These are phyloP conservation scores for Zelopaecilomyces penicillatus DNA, from an alignment of 2,329 filamentous ascomycete genomes.

Conservation along the genomic window DNA sequence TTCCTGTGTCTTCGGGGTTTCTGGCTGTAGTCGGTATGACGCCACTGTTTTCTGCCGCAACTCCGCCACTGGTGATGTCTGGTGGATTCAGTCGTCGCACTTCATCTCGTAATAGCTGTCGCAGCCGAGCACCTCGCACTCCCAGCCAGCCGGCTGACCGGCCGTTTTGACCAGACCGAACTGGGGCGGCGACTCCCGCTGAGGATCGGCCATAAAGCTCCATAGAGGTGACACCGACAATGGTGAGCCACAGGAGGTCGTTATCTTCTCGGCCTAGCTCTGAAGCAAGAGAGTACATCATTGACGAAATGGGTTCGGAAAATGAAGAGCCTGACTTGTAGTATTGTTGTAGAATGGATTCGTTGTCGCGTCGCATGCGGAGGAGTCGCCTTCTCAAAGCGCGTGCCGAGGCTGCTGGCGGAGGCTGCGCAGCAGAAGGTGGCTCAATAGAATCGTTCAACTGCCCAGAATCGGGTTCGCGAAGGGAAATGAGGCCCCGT, in stretches of 20 bases:
- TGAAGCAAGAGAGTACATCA: constrained; percentile 89
- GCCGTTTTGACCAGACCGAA: constrained; percentile 46
- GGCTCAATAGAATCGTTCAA: constrained; percentile 43
- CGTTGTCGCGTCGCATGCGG: constrained; percentile 67
- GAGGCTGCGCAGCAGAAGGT: constrained; percentile 50
- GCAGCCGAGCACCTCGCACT: constrained; percentile 71
- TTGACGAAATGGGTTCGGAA: constrained; percentile 87
- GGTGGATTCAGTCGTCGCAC: constrained; percentile 87
- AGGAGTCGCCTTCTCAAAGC: constrained; percentile 65
- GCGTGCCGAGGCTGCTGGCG: constrained; percentile 59
- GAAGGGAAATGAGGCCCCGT: constrained; percentile 50
- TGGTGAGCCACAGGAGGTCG: constrained; percentile 87
- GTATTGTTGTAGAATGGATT: constrained; percentile 68
- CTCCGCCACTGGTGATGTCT: constrained; percentile 52
- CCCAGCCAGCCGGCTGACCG: constrained; percentile 68
- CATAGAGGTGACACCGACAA: constrained; percentile 90
- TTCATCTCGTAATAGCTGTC: constrained; percentile 82
- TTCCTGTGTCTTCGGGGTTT: constrained; percentile 84
- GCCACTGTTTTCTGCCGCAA: constrained; percentile 60
- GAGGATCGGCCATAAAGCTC: constrained; percentile 85
- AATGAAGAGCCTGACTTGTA: constrained; percentile 84
- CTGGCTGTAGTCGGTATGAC: constrained; percentile 82
- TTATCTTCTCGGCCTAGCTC: constrained; percentile 96
- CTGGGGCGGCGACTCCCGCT: constrained; percentile 61
- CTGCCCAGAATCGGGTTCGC: constrained; percentile 35